Percentiles rank a stretch among this genome's conserved stretches.
These are phyloP conservation scores for Citrus reticulata DNA, from an alignment of 345 rosid genomes.

Conservation along the genomic window DNA sequence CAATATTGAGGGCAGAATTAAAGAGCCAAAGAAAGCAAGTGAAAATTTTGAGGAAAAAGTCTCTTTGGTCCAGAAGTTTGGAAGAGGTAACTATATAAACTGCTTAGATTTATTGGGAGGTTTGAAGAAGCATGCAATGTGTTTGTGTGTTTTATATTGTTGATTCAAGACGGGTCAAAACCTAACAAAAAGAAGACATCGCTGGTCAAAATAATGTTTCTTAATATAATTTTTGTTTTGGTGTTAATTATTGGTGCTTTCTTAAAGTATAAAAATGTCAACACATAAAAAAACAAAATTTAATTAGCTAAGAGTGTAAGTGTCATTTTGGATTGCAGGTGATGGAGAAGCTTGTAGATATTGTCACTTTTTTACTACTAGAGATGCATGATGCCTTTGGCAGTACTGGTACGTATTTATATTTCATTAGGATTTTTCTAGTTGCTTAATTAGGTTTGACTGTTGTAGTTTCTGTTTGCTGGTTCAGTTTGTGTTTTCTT, in stretches of 20 bases:
- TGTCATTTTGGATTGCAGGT: conserved; percentile 44
- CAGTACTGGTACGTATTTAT: conserved; percentile 52
- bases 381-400: conserved; percentile 76
- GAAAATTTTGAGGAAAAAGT: conserved; percentile 74
- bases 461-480: background rate
- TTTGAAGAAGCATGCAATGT: background rate
- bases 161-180: background rate
- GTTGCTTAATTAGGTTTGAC: background rate
- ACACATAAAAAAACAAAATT: background rate
- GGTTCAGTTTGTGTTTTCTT: background rate
- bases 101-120: background rate
- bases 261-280: background rate
- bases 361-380: conserved; percentile 73
- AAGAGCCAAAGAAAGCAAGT: conserved; percentile 77
- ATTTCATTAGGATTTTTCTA: background rate
- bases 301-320: background rate
- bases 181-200: no score
- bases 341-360: conserved; percentile 96
- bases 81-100: conserved; percentile 58
- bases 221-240: background rate
- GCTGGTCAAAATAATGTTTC: background rate
- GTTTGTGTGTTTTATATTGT: background rate
- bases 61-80: conserved; percentile 81
- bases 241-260: background rate
- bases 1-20: conserved; percentile 62